Evolutionary conservation across 176 grass and related monocot species (phyloP), one percentile per base, ranked within the genome.

Genomic region (Carex littledalei): DNA sequence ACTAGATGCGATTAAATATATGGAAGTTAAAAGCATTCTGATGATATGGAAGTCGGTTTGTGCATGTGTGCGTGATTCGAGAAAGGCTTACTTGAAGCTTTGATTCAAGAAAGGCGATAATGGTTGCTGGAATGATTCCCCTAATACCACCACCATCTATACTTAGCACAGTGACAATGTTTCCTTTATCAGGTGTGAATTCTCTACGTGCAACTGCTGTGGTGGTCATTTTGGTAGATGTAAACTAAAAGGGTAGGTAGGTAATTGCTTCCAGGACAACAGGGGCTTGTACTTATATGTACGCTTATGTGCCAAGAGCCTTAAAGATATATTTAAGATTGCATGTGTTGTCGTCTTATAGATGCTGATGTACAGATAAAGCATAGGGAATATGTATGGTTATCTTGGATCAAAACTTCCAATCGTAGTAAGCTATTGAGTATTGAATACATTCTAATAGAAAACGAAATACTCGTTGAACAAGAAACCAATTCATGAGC

Each of bases 71-170:
- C 0, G 37, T 39, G 37, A 39, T 39, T 39, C 37, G 4, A 39
- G 37, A 39, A 39, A 39, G 4, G 37, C 86, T 84, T 84, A 92
- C 93, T 86, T 92, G 91, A 18, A 94, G 83, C 41, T 94, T 80
- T 75, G 69, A 62, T 74, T 92, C 90, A 1, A 94, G 92, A 81
- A 86, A 92, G 8, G 60, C 49, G 0, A 92, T 82, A 84, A 92
- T 81, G 57, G 73, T 86, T 69, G 87, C 93, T 3, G 93, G 90
- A 31, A 95, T 95, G 85, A 95, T 95, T 12, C 93, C 93, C 31
- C 90, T 85, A 35, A 95, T 17, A 8, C 93, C 90, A 3, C 93
- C 93, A 2, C 93, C 93, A 7, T 95, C 93, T 13, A 95, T 91
- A 83, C 93, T 95, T 17, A 95, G 88, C 9, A 95, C 88, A 0